phyloP scores from a whole-genome alignment of 495 filamentous ascomycete species.

The Podospora comata region DNA sequence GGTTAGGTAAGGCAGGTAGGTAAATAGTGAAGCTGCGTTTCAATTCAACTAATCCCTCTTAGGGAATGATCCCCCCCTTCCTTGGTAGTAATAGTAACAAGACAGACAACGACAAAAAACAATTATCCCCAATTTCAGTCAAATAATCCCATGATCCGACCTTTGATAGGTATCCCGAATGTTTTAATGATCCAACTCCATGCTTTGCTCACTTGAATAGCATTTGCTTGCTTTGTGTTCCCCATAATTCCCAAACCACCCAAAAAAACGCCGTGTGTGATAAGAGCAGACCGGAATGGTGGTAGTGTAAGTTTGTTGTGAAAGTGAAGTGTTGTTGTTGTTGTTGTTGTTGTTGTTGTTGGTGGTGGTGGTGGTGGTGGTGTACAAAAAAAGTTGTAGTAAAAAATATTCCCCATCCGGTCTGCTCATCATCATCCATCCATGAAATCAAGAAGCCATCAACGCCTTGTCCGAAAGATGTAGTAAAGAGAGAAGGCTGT shows the following conservation, averaged over 20 bases:
- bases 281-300: neutral
- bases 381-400: neutral
- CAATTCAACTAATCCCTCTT: neutral
- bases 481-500: slow-evolving; percentile 8
- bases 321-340: neutral
- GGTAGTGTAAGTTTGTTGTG: neutral
- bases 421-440: neutral
- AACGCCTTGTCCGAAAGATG: neutral
- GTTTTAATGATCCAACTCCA: neutral
- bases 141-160: neutral
- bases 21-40: neutral
- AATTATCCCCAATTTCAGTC: neutral
- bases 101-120: neutral
- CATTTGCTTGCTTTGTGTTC: neutral
- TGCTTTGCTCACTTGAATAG: neutral
- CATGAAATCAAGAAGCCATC: neutral
- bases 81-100: neutral
- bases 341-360: neutral
- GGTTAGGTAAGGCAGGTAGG: no score
- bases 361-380: neutral
- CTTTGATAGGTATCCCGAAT: neutral
- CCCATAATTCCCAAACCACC: neutral
- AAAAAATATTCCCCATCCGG: neutral
- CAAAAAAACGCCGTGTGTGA: neutral
- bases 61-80: neutral